Conservation (phyloP, 139 green algal species). For the Astrephomene gubernaculifera region DNA sequence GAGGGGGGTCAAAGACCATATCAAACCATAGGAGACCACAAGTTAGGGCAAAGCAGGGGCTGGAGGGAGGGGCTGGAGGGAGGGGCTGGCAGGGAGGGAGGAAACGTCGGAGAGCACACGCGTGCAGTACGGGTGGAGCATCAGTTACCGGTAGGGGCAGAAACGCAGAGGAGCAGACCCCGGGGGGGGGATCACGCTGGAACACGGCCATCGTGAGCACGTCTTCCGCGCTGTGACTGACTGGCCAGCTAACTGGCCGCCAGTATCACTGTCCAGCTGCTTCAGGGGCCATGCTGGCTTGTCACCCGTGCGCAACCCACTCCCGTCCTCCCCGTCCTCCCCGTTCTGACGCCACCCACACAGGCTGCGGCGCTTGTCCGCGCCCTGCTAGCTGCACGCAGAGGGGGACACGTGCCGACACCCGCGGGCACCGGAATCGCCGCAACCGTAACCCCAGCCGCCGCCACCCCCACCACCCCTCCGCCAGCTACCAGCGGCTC, state of each 20-base stretch:
- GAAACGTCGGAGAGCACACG: too few species aligned
- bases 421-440: not conserved
- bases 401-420: too few species aligned
- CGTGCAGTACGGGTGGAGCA: too few species aligned
- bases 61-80: too few species aligned
- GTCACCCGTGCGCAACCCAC: not conserved
- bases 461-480: not conserved
- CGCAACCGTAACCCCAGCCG: not conserved
- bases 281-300: not conserved
- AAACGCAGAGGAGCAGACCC: too few species aligned
- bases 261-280: not conserved
- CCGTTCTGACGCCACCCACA: not conserved
- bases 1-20: not conserved
- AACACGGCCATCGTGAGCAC: too few species aligned
- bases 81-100: too few species aligned
- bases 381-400: not conserved
- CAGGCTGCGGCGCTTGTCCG: not conserved
- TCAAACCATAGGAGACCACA: too few species aligned
- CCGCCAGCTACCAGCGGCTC: not conserved
- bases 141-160: too few species aligned
- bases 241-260: not conserved
- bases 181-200: too few species aligned
- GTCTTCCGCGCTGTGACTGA: not conserved
- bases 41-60: too few species aligned
- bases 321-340: not conserved